Evolutionary conservation across 2,329 filamentous ascomycete genomes (phyloP).

Genomic region (Fragosphaeria purpurea): DNA sequence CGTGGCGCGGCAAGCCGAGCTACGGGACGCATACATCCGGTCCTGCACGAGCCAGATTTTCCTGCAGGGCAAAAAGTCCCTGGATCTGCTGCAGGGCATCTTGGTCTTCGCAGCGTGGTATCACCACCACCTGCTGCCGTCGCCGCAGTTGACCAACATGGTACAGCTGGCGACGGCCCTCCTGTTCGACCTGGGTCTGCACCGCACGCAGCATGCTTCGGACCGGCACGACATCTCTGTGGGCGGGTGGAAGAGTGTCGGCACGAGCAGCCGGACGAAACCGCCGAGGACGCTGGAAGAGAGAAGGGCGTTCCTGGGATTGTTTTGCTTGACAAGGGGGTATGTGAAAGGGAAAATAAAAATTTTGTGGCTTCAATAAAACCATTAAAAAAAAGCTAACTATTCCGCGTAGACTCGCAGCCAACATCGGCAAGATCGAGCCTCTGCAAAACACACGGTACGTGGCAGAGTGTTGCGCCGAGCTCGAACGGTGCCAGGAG

Average conservation of each 20-base stretch:
- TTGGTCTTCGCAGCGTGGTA: background rate
- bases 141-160: background rate
- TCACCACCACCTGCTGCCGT: background rate
- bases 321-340: background rate
- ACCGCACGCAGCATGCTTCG: background rate
- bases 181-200: background rate
- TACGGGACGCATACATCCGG: background rate
- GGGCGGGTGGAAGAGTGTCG: background rate
- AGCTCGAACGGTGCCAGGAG: background rate
- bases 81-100: background rate
- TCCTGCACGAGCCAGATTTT: background rate
- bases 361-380: background rate
- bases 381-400: background rate
- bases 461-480: background rate
- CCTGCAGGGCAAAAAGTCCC: background rate
- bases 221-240: background rate
- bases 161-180: background rate
- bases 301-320: background rate
- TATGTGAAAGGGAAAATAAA: background rate
- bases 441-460: background rate
- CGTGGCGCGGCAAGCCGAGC: background rate
- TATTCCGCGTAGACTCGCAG: background rate
- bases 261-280: background rate
- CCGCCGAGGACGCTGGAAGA: background rate
- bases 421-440: background rate